These are phyloP conservation scores for Reutealis trisperma DNA, from an alignment of 345 rosid species.

Conservation along the genomic window DNA sequence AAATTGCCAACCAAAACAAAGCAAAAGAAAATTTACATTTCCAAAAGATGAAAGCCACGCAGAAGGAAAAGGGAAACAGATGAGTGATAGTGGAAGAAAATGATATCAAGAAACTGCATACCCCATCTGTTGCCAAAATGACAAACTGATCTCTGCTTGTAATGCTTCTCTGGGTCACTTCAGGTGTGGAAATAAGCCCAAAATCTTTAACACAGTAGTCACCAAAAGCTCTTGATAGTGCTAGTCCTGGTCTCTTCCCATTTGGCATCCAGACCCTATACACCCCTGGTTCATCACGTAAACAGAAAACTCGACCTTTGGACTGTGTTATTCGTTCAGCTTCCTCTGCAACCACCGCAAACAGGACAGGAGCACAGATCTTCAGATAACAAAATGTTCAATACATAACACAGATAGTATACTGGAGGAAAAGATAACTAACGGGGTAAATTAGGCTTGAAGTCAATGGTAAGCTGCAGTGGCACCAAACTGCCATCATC, in stretches of 20 bases:
- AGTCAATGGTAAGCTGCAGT: conserved; percentile 77
- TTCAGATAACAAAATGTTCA: neutral
- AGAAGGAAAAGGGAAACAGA: neutral
- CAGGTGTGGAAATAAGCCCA: conserved; percentile 78
- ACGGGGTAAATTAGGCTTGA: conserved; percentile 89
- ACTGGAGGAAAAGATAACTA: conserved; percentile 5
- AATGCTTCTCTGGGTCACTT: conserved; percentile 56
- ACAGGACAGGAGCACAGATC: neutral
- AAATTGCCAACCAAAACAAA: neutral
- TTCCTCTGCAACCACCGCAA: conserved; percentile 57
- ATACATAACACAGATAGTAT: neutral
- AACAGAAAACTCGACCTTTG: conserved; percentile 62
- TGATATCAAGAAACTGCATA: conserved; percentile 19
- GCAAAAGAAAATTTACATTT: neutral
- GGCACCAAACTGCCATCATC: conserved; percentile 58
- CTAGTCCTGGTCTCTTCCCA: conserved; percentile 63
- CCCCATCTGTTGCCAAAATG: conserved; percentile 87
- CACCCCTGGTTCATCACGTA: conserved; percentile 77
- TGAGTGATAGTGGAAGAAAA: neutral
- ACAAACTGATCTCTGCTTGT: conserved; percentile 67
- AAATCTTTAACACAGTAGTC: conserved; percentile 83
- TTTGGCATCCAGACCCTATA: conserved; percentile 77
- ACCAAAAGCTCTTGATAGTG: conserved; percentile 82
- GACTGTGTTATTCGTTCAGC: conserved; percentile 71
- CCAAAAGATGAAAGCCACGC: neutral